Percentiles rank a stretch among this genome's conserved stretches.
phyloP scores from a whole-genome alignment of 2,329 filamentous ascomycete genomes.

The Apiospora pterosperma region DNA sequence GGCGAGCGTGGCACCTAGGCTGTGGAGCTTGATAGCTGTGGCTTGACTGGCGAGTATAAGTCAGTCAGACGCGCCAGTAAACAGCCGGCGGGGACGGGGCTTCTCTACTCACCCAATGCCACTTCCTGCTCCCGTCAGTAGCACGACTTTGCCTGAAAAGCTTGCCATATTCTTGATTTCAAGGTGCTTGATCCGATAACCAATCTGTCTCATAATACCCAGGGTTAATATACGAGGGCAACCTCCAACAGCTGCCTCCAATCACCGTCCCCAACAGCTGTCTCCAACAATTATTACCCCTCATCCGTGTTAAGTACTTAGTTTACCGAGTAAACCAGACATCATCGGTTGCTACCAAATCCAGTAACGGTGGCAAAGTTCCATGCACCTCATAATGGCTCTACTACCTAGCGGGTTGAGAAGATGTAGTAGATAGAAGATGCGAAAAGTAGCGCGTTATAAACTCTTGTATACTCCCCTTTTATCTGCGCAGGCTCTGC shows the following conservation, averaged over 20 bases:
- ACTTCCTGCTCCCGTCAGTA: constrained; percentile 12
- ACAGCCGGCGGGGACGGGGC: background rate
- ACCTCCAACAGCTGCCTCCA: background rate
- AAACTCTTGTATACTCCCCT: too few species aligned
- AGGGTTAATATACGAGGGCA: background rate
- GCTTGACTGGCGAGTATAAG: constrained; percentile 10
- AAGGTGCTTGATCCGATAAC: background rate
- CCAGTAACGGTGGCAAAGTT: too few species aligned
- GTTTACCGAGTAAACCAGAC: too few species aligned
- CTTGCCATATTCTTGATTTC: background rate
- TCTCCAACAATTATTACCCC: background rate
- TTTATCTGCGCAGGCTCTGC: too few species aligned
- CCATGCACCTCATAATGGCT: too few species aligned
- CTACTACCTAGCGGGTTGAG: too few species aligned
- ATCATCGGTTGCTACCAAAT: too few species aligned
- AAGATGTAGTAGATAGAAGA: too few species aligned
- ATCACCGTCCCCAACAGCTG: background rate
- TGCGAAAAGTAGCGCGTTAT: too few species aligned
- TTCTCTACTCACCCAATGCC: constrained; percentile 9
- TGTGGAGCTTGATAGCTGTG: constrained; percentile 22
- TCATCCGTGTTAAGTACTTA: too few species aligned
- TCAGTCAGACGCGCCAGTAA: background rate
- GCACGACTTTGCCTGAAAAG: constrained; percentile 3
- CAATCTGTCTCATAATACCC: background rate
- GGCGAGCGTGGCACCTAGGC: constrained; percentile 20